These are phyloP conservation scores for Reticulascus tulasneorum DNA, from an alignment of 2,329 filamentous ascomycete genomes.

Conservation along the genomic window DNA sequence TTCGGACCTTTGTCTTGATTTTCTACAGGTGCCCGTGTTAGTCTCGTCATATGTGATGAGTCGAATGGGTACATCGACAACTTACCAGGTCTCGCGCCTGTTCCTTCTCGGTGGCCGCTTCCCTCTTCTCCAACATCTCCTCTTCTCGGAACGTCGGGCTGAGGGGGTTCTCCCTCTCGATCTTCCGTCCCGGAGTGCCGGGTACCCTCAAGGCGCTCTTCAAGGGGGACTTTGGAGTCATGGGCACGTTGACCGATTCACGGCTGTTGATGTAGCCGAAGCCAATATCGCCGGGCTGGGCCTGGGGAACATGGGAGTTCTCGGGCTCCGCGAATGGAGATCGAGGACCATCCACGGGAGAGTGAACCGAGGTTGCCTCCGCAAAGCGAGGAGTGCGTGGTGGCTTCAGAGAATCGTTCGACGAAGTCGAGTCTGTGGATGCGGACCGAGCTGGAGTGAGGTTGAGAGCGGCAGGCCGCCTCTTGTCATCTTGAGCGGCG, in stretches of 20 bases:
- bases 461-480: slow-evolving; percentile 53
- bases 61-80: slow-evolving; percentile 14
- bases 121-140: slow-evolving; percentile 78
- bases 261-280: slow-evolving; percentile 80
- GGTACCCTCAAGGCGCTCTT: slow-evolving; percentile 90
- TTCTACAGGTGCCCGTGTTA: slow-evolving; percentile 54
- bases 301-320: slow-evolving; percentile 53
- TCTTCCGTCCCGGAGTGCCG: slow-evolving; percentile 69
- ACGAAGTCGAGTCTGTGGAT: slow-evolving; percentile 48
- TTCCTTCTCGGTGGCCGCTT: slow-evolving; percentile 76
- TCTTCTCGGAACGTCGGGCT: slow-evolving; percentile 93
- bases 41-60: slow-evolving; percentile 1
- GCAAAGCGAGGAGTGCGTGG: slow-evolving; percentile 76
- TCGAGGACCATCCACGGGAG: slow-evolving; percentile 59
- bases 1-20: slow-evolving; percentile 84
- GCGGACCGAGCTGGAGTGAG: slow-evolving; percentile 45
- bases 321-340: slow-evolving; percentile 59
- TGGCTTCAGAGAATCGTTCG: slow-evolving; percentile 56
- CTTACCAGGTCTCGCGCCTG: slow-evolving; percentile 85
- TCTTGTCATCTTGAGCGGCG: slow-evolving; percentile 47
- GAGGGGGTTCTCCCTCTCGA: slow-evolving; percentile 73
- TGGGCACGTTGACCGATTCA: slow-evolving; percentile 57
- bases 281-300: slow-evolving; percentile 80
- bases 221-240: slow-evolving; percentile 72
- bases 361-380: slow-evolving; percentile 75